These are phyloP conservation scores for Arctium minus DNA, from an alignment of 129 eudicot species.

Conservation along the genomic window DNA sequence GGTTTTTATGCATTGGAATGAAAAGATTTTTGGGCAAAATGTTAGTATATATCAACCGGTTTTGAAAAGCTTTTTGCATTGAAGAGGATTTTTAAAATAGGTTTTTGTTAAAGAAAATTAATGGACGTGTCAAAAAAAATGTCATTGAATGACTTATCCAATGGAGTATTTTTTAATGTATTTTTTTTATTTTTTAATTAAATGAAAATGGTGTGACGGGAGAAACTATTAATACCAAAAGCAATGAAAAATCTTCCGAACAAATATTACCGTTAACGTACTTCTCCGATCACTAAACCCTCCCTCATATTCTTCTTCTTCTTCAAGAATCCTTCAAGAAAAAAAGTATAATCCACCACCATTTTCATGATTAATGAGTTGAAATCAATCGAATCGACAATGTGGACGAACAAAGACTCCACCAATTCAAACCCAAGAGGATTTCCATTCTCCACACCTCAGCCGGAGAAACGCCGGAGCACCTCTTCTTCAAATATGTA, in stretches of 20 bases:
- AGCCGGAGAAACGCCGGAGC: constrained; percentile 26
- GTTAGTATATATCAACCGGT: no score
- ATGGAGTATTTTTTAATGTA: no score
- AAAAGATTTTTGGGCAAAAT: no score
- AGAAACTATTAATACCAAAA: not conserved
- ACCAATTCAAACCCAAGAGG: constrained; percentile 14
- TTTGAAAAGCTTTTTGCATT: no score
- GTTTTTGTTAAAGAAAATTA: no score
- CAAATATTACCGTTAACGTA: not conserved
- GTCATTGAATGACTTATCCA: no score
- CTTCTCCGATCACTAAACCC: not conserved
- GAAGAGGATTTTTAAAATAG: no score
- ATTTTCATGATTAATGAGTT: constrained; percentile 2
- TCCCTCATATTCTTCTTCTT: not conserved
- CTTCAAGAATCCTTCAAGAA: constrained; percentile 18
- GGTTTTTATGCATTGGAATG: no score
- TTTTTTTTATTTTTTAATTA: no score
- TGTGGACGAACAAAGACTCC: constrained; percentile 28
- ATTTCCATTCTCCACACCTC: constrained; percentile 38
- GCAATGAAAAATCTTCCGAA: not conserved
- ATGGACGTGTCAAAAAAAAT: no score
- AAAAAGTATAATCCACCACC: not conserved
- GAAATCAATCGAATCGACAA: constrained; percentile 7
- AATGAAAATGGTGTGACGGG: no score
- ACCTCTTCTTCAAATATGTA: constrained; percentile 10